A percentile compares a stretch with the other conserved stretches of the same genome.
These are phyloP conservation scores for Ailanthus altissimus DNA, from an alignment of 345 rosid species.

Conservation along the genomic window DNA sequence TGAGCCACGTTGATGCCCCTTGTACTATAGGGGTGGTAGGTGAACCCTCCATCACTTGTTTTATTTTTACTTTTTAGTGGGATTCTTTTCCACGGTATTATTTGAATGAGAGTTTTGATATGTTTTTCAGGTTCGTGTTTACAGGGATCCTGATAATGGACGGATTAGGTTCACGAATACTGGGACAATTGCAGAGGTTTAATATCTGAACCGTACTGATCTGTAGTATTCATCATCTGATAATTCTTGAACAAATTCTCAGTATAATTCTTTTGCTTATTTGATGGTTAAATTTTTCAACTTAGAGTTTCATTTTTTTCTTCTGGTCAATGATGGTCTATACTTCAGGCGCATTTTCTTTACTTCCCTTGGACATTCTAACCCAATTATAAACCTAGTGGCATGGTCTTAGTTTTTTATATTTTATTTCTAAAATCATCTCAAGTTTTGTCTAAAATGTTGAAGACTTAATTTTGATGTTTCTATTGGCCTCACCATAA, in stretches of 20 bases:
- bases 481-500: background rate
- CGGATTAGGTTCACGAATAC: constrained; percentile 53
- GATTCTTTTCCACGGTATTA: constrained; percentile 8
- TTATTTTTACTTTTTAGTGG: background rate
- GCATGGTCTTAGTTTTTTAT: background rate
- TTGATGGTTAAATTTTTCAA: background rate
- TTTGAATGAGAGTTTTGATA: constrained; percentile 8
- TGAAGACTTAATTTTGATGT: background rate
- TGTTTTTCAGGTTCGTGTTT: constrained; percentile 62
- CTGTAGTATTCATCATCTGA: background rate
- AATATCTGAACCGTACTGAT: constrained; percentile 6
- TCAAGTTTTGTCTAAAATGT: background rate
- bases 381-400: background rate
- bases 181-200: constrained; percentile 98
- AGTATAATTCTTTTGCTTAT: background rate
- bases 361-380: background rate
- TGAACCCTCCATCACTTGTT: constrained; percentile 24
- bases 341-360: background rate
- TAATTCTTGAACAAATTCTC: background rate
- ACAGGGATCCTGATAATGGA: constrained; percentile 39
- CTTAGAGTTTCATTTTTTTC: background rate
- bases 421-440: background rate
- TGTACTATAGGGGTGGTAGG: constrained; percentile 91
- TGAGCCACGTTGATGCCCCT: constrained; percentile 70
- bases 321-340: background rate